These are phyloP conservation scores for Chlorella ohadii DNA, from an alignment of 139 green algal species.

Conservation along the genomic window DNA sequence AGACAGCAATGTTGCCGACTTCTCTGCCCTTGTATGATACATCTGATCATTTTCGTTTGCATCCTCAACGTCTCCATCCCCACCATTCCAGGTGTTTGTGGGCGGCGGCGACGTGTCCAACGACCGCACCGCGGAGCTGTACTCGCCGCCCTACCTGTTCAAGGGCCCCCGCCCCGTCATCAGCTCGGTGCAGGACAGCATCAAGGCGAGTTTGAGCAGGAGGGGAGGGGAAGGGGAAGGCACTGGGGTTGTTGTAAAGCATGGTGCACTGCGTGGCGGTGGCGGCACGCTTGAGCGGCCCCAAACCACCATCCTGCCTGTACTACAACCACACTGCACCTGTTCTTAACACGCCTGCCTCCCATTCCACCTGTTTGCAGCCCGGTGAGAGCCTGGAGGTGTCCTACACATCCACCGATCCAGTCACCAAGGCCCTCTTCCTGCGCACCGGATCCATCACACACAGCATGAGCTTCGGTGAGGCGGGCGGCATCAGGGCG, in stretches of 20 bases:
- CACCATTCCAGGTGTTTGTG: neutral
- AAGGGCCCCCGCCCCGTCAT: constrained; percentile 2
- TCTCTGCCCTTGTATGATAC: too few species aligned
- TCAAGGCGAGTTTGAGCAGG: neutral
- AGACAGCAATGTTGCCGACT: neutral
- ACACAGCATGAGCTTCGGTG: constrained; percentile 24
- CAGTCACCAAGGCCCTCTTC: neutral
- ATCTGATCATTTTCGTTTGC: too few species aligned
- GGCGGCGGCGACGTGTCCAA: constrained; percentile 1
- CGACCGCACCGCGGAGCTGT: constrained; percentile 19
- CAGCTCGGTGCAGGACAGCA: neutral
- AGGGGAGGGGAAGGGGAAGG: too few species aligned
- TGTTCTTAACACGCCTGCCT: too few species aligned
- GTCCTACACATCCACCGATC: too few species aligned
- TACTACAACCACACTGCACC: too few species aligned
- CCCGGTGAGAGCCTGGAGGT: neutral
- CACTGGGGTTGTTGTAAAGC: too few species aligned
- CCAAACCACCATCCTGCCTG: too few species aligned
- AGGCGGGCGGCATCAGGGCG: neutral
- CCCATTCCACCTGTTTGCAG: neutral
- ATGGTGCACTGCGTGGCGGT: too few species aligned
- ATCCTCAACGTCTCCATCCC: neutral
- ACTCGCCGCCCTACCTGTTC: constrained; percentile 19
- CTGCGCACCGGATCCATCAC: constrained; percentile 14
- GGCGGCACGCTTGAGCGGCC: too few species aligned